Base-by-base conservation (phyloP, 176 grass and related monocot species). In the Juncus inflexus region DNA sequence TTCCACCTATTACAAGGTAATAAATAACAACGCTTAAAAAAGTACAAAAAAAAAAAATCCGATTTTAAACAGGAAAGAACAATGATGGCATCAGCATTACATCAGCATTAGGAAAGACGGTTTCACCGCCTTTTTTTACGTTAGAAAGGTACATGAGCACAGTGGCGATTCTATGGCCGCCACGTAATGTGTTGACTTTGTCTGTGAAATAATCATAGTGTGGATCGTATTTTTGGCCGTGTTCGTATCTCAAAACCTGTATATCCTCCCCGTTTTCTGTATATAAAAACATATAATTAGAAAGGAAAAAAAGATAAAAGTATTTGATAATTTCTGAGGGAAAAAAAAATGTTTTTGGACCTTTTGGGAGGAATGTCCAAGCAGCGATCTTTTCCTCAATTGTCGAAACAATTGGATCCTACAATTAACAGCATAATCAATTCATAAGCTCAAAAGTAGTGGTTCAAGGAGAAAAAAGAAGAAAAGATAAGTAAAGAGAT, bases 281-380 rank as follows among this genome's bases (percentile, higher is more conserved):
- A 73, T 40, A 84, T 35, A 35, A 75, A 60, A 81, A 68, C 8
- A 88, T 61, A 15, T 9, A 49, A 58, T 68, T n/a, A 84, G 63
- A 3, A 53, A 81, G 57, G 42, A n/a, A 49, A 60, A 37, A 42
- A 58, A 9, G 58, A 56, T 3, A 47, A 49, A 16, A 28, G 19
- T 28, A 28, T 28, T 28, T 28, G 19, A 28, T 28, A 28, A 47
- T 47, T 47, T 47, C 43, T 42, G 64, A 43, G 42, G 74, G 14
- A 12, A 60, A 50, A 37, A 3, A 64, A 65, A 74, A 67, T 54
- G 57, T 80, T 28, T 15, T 14, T 55, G 36, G 56, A 91, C 94
- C 94, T 99, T 99, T 92, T 63, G 94, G 94, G 65, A 99, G 82
- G 76, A 99, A 99, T 84, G 94, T 80, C 88, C 94, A 92, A 55